Evolutionary conservation across 306 rosid species (phyloP).

Genomic region (Crataegus laevigata): DNA sequence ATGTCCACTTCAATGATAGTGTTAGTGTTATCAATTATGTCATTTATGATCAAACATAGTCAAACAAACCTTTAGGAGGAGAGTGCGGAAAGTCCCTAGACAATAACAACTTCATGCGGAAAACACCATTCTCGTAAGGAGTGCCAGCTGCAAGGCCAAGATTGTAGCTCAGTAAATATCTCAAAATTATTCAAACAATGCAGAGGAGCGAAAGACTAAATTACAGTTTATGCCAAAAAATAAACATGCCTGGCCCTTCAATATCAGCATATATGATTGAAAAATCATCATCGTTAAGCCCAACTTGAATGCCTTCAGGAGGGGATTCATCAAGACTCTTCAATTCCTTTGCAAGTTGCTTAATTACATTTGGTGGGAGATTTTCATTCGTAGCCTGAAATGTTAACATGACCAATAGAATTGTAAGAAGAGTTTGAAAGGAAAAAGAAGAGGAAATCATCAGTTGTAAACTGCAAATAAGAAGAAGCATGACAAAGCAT

Average conservation of each 20-base stretch:
- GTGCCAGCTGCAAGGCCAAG: constrained; percentile 74
- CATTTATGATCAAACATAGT: neutral
- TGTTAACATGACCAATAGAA: constrained; percentile 13
- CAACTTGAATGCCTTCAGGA: constrained; percentile 94
- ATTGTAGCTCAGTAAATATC: constrained; percentile 8
- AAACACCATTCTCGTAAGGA: constrained; percentile 93
- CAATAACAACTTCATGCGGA: constrained; percentile 84
- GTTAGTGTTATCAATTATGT: neutral
- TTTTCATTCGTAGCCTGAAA: constrained; percentile 93
- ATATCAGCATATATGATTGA: constrained; percentile 84
- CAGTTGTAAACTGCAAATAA: neutral
- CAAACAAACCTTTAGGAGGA: constrained; percentile 82
- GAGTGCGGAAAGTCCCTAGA: constrained; percentile 82
- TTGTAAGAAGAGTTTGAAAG: neutral
- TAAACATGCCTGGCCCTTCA: constrained; percentile 90
- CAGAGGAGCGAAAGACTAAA: neutral
- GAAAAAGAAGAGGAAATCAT: too few species aligned
- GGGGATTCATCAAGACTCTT: constrained; percentile 93
- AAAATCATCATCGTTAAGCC: constrained; percentile 82
- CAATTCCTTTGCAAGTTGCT: constrained; percentile 96
- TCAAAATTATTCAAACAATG: constrained; percentile 1
- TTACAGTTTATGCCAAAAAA: neutral
- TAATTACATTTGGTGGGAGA: constrained; percentile 95
- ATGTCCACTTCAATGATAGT: neutral
- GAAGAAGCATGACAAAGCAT: neutral